Evolutionary conservation across 345 rosid genomes (phyloP), one percentile per base, ranked within the genome.

Genomic region (Toxicodendron radicans): DNA sequence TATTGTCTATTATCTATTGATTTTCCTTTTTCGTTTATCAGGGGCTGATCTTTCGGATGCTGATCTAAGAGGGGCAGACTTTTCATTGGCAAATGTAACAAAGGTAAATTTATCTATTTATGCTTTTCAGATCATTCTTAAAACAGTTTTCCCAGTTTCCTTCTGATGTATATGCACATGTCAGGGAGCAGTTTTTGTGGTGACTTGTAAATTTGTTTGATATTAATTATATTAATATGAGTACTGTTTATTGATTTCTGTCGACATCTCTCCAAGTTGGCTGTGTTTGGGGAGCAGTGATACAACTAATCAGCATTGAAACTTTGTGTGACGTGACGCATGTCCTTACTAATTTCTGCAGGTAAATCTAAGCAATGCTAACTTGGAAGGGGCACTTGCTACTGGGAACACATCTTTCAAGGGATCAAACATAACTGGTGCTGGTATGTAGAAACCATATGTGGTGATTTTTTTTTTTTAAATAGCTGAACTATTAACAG

Each of bases 391-490:
- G 73, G 97, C 97, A 5, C 83, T 86, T 73, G 87, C 86, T 72
- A 92, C 98, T 4, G 97, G 99, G 64, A 95, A 95, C 80, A 90
- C 98, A n/a, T 92, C 99, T 58, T 92, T 95, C 78, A 91, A n/a
- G 78, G 98, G 96, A 79, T 90, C 99, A 74, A 91, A 79, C 54
- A 89, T 95, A 70, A 84, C 83, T 1, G 99, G 98, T 72, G 99
- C 98, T 18, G 98, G 98, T 91, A 79, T 73, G 79, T 61, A 14
- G 48, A 46, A 23, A 20, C 7, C 62, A 52, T 49, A 61, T 66
- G 33, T 30, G 3, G 69, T 58, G 20, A 67, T 24, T 73, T 49
- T 62, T 64, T 59, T 20, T 58, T 58, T 41, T 58, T 27, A 27
- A n/a, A 27, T 8, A 43, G 18, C 20, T 30, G 13, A 59, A 60